Conservation (phyloP, 1,284 basidiomycete genomes). For the Papiliotrema laurentii region DNA sequence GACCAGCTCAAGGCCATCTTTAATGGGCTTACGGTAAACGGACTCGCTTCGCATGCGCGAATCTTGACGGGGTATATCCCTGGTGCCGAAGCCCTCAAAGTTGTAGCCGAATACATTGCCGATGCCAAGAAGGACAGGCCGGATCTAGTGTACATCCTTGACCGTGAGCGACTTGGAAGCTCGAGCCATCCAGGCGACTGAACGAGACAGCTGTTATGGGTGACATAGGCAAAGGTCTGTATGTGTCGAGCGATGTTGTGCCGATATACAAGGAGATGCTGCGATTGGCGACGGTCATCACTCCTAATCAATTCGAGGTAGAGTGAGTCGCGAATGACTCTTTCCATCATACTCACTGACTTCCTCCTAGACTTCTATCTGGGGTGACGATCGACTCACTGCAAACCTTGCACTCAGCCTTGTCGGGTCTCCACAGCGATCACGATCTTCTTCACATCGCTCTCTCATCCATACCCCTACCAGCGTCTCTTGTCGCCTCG, state of each 20-base stretch:
- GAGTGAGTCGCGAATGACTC: conserved; percentile 59
- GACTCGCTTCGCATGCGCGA: conserved; percentile 60
- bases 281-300: conserved; percentile 78
- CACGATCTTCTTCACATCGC: conserved; percentile 80
- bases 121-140: conserved; percentile 49
- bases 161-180: conserved; percentile 60
- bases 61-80: conserved; percentile 88
- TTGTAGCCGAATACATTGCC: conserved; percentile 61
- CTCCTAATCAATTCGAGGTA: conserved; percentile 97
- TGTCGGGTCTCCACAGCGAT: conserved; percentile 67
- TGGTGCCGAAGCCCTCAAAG: conserved; percentile 68
- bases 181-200: background rate
- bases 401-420: conserved; percentile 61
- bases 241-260: conserved; percentile 82
- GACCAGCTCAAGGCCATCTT: conserved; percentile 67
- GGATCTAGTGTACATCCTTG: conserved; percentile 74
- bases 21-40: conserved; percentile 62
- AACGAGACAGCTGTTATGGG: conserved; percentile 72
- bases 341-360: background rate
- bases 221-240: conserved; percentile 73
- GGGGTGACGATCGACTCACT: conserved; percentile 63
- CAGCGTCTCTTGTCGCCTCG: conserved; percentile 25
- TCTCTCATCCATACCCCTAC: conserved; percentile 73
- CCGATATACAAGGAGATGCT: conserved; percentile 82
- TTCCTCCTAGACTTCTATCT: conserved; percentile 62